Conservation (phyloP, 352 stramenopile species). For the Pseudoperonospora humuli region DNA sequence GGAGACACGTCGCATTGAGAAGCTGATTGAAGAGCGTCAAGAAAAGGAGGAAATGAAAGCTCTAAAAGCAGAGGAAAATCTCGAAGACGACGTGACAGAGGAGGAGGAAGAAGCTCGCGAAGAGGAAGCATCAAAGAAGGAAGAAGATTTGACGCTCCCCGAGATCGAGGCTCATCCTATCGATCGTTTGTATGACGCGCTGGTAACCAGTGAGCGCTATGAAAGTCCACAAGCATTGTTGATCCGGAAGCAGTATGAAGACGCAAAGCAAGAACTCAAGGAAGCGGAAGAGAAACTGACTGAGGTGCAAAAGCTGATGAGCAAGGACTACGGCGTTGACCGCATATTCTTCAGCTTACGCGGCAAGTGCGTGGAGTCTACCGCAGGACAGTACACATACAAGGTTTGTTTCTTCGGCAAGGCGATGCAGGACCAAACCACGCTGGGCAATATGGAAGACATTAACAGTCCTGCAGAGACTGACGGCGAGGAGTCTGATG, state of each 20-base stretch:
- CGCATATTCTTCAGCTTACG: constrained; percentile 56
- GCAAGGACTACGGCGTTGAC: constrained; percentile 56
- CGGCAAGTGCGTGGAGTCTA: constrained; percentile 62
- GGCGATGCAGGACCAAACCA: constrained; percentile 74
- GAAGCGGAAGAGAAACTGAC: constrained; percentile 27
- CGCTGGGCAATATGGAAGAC: constrained; percentile 61
- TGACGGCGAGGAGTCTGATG: constrained; percentile 1
- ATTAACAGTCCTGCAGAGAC: constrained; percentile 5
- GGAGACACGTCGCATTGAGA: constrained; percentile 48
- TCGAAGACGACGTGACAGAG: constrained; percentile 19
- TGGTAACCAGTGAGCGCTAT: constrained; percentile 33
- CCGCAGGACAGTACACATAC: constrained; percentile 79
- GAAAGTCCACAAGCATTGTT: constrained; percentile 38
- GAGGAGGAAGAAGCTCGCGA: constrained; percentile 7
- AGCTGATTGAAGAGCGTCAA: constrained; percentile 39
- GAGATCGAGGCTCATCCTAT: constrained; percentile 49
- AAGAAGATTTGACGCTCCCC: constrained; percentile 40
- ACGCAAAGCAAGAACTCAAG: constrained; percentile 32
- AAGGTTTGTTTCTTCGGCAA: constrained; percentile 79
- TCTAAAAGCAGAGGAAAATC: constrained; percentile 21
- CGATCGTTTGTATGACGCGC: constrained; percentile 48
- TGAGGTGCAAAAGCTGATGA: constrained; percentile 28
- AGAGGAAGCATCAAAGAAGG: constrained; percentile 14
- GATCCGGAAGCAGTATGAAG: constrained; percentile 37
- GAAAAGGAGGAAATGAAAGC: constrained; percentile 24